These are phyloP conservation scores for Malus hybrid DNA, from an alignment of 331 rosid genomes.

Conservation along the genomic window DNA sequence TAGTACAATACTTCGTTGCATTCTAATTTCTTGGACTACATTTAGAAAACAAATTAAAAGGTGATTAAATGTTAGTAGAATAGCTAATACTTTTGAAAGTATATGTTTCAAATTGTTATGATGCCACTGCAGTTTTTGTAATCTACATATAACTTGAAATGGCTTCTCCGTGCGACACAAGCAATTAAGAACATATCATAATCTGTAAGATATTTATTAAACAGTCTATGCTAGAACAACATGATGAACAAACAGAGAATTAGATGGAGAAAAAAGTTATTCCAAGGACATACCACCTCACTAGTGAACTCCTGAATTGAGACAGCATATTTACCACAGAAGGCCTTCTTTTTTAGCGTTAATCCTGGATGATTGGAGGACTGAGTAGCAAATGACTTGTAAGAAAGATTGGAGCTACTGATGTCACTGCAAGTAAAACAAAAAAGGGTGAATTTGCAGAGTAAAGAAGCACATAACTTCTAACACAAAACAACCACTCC, in stretches of 20 bases:
- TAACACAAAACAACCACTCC: not conserved
- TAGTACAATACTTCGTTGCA: not conserved
- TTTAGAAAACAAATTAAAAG: not conserved
- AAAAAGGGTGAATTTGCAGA: not conserved
- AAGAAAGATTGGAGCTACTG: constrained; percentile 5
- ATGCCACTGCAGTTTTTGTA: not conserved
- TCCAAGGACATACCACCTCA: constrained; percentile 21
- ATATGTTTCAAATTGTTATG: not conserved
- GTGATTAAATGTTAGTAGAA: not conserved
- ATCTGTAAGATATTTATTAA: not conserved
- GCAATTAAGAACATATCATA: not conserved
- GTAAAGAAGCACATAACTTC: not conserved
- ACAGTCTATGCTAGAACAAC: not conserved
- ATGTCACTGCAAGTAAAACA: constrained; percentile 14
- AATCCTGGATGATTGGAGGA: constrained; percentile 17
- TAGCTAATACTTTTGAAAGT: not conserved
- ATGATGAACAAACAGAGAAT: not conserved
- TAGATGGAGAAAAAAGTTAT: not conserved
- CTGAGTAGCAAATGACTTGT: constrained; percentile 3
- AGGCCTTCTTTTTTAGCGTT: constrained; percentile 15
- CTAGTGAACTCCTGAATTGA: constrained; percentile 24
- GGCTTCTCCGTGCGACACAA: not conserved
- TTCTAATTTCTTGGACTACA: not conserved
- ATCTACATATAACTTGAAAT: not conserved
- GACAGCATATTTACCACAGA: constrained; percentile 22